phyloP scores from a whole-genome alignment of 768 basidiomycete species.

The Termitomyces sp. region DNA sequence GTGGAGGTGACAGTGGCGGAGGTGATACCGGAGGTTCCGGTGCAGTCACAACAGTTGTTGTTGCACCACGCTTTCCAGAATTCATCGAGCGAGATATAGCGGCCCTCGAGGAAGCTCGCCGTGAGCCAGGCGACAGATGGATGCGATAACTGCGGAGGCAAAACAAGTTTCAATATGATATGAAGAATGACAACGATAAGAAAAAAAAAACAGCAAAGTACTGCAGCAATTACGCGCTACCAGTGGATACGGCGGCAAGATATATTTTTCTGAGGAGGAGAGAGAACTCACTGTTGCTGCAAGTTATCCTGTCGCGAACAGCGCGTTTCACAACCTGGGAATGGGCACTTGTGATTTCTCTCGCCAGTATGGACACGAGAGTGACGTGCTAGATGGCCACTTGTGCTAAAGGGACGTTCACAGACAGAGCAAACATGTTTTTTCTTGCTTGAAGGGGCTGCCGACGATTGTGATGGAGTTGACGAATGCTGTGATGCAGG shows the following conservation, averaged over 20 bases:
- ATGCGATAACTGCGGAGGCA: conserved; percentile 59
- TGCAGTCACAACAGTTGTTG: conserved; percentile 16
- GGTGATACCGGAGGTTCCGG: conserved; percentile 21
- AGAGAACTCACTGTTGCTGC: conserved; percentile 46
- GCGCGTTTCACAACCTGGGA: conserved; percentile 90
- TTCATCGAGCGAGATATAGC: conserved; percentile 39
- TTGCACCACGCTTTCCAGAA: conserved; percentile 20
- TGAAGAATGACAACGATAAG: neutral
- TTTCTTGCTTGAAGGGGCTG: conserved; percentile 27
- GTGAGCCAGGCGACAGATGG: conserved; percentile 75
- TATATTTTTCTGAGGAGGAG: neutral
- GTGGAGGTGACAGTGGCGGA: conserved; percentile 27
- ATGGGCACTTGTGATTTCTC: conserved; percentile 88
- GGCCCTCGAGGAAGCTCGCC: conserved; percentile 61
- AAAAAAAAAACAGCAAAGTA: neutral
- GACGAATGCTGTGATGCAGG: conserved; percentile 22
- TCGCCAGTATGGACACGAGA: conserved; percentile 90
- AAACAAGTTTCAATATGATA: conserved; percentile 2
- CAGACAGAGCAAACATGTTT: conserved; percentile 69
- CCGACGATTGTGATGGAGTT: conserved; percentile 12
- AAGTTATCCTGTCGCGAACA: conserved; percentile 91
- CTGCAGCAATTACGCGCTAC: neutral
- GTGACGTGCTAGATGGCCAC: conserved; percentile 85
- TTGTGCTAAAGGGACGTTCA: conserved; percentile 78
- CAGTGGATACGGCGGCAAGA: neutral